phyloP scores from a whole-genome alignment of 1,284 basidiomycete species.

The Chalciporus sp. region DNA sequence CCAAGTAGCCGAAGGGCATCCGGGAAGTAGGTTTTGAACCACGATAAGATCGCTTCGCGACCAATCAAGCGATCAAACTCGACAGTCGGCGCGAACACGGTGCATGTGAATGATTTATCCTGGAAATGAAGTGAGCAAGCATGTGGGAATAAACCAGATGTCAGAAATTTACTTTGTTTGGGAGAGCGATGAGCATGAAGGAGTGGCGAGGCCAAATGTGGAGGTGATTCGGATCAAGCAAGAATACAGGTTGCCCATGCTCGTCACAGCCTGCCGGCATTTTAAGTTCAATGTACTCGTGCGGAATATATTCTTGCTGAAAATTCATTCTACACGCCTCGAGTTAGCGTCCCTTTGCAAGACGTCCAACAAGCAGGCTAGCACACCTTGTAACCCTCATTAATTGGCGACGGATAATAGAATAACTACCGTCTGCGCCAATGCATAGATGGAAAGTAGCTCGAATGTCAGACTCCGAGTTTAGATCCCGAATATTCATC shows the following conservation, averaged over 20 bases:
- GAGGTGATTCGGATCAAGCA: constrained; percentile 92
- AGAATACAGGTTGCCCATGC: constrained; percentile 67
- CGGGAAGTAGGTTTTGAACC: constrained; percentile 87
- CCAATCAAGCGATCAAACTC: constrained; percentile 73
- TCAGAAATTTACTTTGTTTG: constrained; percentile 77
- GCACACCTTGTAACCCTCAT: constrained; percentile 87
- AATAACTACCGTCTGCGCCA: constrained; percentile 90
- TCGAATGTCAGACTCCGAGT: constrained; percentile 46
- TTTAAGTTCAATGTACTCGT: constrained; percentile 95
- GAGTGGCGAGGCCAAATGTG: constrained; percentile 99
- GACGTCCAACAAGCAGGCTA: constrained; percentile 10
- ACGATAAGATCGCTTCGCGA: constrained; percentile 63
- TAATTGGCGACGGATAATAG: constrained; percentile 82
- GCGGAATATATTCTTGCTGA: constrained; percentile 91
- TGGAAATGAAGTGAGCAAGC: constrained; percentile 33
- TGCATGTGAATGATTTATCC: constrained; percentile 90
- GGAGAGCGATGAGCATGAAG: constrained; percentile 98
- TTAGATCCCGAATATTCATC: constrained; percentile 51
- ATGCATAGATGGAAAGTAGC: constrained; percentile 81
- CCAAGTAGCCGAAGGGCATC: constrained; percentile 88
- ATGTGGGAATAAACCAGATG: constrained; percentile 29
- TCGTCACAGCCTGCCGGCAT: constrained; percentile 80
- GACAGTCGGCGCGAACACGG: constrained; percentile 86
- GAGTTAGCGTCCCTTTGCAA: constrained; percentile 17
- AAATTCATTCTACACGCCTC: constrained; percentile 79